These are phyloP conservation scores for Candida hispaniensis DNA, from an alignment of 805 yeast species.

Conservation along the genomic window DNA sequence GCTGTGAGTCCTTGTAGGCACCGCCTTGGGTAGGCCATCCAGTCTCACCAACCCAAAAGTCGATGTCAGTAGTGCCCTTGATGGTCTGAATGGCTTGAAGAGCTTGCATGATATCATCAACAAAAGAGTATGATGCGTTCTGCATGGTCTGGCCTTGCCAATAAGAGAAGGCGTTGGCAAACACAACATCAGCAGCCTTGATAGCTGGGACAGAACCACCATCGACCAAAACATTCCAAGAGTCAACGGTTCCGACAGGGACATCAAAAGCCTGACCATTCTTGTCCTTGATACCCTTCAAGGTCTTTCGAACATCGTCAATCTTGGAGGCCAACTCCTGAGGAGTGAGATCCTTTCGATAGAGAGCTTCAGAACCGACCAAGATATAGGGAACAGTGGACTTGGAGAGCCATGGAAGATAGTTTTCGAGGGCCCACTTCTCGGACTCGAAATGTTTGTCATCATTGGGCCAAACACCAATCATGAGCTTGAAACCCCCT, in stretches of 20 bases:
- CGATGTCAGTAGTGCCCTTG: conserved; percentile 78
- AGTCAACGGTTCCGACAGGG: conserved; percentile 89
- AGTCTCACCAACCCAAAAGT: conserved; percentile 95
- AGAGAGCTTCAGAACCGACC: conserved; percentile 93
- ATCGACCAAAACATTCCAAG: conserved; percentile 88
- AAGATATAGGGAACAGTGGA: conserved; percentile 59
- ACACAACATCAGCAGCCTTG: conserved; percentile 70
- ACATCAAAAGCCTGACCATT: conserved; percentile 66
- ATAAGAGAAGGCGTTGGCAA: conserved; percentile 94
- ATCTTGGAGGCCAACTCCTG: conserved; percentile 60
- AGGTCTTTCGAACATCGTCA: conserved; percentile 39
- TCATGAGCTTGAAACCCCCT: conserved; percentile 62
- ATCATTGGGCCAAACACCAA: conserved; percentile 94
- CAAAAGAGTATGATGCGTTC: conserved; percentile 83
- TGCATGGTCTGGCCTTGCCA: conserved; percentile 92
- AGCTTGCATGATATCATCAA: conserved; percentile 97
- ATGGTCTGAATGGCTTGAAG: conserved; percentile 73
- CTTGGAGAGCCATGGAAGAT: conserved; percentile 59
- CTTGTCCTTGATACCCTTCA: conserved; percentile 58
- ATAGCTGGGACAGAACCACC: conserved; percentile 62
- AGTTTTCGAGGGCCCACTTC: conserved; percentile 53
- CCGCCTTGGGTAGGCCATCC: conserved; percentile 94
- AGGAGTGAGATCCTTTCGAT: conserved; percentile 80
- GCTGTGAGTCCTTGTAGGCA: conserved; percentile 51
- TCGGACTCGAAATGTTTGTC: conserved; percentile 66